These are phyloP conservation scores for Moniliella sp. DNA, from an alignment of 1,284 basidiomycete species.

Conservation along the genomic window DNA sequence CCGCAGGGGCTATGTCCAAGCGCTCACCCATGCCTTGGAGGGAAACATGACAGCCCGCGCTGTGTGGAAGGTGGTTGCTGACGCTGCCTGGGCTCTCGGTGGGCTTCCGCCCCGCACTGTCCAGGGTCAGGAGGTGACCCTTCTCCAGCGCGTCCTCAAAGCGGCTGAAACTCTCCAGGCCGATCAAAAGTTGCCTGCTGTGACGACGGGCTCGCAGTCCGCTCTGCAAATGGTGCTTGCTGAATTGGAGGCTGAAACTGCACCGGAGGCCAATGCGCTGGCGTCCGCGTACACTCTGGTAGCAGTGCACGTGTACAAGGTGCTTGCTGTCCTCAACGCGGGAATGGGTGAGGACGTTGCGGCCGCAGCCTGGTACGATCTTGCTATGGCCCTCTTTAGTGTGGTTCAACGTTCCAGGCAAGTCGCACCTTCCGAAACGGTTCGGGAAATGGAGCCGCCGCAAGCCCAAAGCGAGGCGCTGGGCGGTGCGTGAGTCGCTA, in stretches of 20 bases:
- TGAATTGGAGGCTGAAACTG: constrained; percentile 43
- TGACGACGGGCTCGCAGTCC: constrained; percentile 39
- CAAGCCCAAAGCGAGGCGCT: background rate
- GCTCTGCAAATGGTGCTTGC: constrained; percentile 28
- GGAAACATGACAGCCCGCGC: constrained; percentile 32
- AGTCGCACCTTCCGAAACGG: too few species aligned
- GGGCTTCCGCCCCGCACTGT: background rate
- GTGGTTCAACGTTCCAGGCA: constrained; percentile 39
- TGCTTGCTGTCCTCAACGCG: constrained; percentile 50
- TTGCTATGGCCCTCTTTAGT: constrained; percentile 42
- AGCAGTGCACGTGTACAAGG: constrained; percentile 47
- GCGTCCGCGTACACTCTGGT: constrained; percentile 8
- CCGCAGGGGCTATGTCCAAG: constrained; percentile 54
- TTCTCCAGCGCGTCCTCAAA: constrained; percentile 4
- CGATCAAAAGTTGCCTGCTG: constrained; percentile 2
- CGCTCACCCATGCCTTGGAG: constrained; percentile 43
- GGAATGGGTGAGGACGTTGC: constrained; percentile 43
- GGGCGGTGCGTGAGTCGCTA: constrained; percentile 8
- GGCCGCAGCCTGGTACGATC: constrained; percentile 54
- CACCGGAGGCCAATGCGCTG: constrained; percentile 25
- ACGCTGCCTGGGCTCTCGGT: constrained; percentile 44
- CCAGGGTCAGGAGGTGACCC: background rate
- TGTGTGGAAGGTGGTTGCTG: constrained; percentile 67
- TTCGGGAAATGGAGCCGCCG: too few species aligned
- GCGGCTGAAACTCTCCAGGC: too few species aligned